A percentile compares a stretch with the other conserved stretches of the same genome.
These are phyloP conservation scores for Suhomyces atakaporum DNA, from an alignment of 1,139 yeast genomes.

Conservation along the genomic window DNA sequence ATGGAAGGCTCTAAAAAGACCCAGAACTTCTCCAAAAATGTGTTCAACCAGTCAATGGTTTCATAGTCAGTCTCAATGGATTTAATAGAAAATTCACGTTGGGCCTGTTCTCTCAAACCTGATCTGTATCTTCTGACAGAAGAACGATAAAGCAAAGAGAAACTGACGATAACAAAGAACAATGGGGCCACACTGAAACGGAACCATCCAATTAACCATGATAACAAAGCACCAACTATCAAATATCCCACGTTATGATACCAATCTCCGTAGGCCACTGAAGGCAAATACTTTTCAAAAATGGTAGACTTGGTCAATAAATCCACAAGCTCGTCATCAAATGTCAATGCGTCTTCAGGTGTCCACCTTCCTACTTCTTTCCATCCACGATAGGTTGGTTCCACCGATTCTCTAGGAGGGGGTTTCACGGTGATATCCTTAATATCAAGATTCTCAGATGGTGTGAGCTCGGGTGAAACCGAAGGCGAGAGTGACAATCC, in stretches of 20 bases:
- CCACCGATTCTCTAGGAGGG: conserved; percentile 54
- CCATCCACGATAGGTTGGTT: conserved; percentile 85
- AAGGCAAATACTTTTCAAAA: conserved; percentile 71
- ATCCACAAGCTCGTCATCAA: conserved; percentile 71
- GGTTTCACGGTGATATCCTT: conserved; percentile 39
- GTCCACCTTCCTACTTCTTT: conserved; percentile 90
- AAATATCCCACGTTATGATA: conserved; percentile 80
- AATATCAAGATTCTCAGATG: conserved; percentile 29
- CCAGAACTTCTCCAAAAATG: conserved; percentile 90
- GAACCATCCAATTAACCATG: conserved; percentile 80
- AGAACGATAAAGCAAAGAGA: conserved; percentile 74
- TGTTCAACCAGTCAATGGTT: conserved; percentile 92
- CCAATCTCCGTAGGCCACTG: conserved; percentile 88
- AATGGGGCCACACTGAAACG: conserved; percentile 79
- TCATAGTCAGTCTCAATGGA: conserved; percentile 86
- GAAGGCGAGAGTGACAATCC: conserved; percentile 4
- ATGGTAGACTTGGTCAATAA: conserved; percentile 66
- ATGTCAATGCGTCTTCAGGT: conserved; percentile 61
- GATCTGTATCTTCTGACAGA: conserved; percentile 80
- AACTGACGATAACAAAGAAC: conserved; percentile 62
- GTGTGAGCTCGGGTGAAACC: conserved; percentile 10
- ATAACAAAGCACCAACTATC: conserved; percentile 62
- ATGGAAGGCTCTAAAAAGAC: conserved; percentile 85
- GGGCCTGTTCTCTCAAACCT: conserved; percentile 72
- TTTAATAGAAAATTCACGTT: conserved; percentile 79